Evolutionary conservation across 352 stramenopile species (phyloP).

Genomic region (Phytopythium aichiense): DNA sequence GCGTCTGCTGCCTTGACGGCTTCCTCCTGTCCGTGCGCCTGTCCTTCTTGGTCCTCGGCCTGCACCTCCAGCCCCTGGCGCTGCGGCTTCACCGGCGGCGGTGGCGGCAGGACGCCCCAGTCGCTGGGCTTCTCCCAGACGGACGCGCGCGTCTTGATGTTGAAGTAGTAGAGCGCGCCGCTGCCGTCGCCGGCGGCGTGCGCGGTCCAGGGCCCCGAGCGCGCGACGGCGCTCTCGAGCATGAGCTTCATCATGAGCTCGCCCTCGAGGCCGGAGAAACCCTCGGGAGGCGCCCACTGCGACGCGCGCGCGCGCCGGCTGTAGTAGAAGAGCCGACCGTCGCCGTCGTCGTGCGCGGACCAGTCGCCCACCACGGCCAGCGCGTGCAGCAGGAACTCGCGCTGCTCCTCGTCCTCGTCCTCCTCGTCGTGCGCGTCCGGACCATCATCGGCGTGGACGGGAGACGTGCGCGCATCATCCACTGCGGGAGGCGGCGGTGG

Average conservation of each 20-base stretch:
- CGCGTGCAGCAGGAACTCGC: constrained; percentile 45
- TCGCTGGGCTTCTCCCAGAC: constrained; percentile 67
- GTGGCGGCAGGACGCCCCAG: constrained; percentile 37
- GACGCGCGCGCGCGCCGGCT: constrained; percentile 39
- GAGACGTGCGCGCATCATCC: background rate
- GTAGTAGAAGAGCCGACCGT: constrained; percentile 79
- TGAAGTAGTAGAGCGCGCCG: constrained; percentile 80
- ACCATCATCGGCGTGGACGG: background rate
- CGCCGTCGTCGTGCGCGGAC: constrained; percentile 71
- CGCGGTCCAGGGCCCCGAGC: constrained; percentile 62
- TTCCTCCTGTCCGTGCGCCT: constrained; percentile 15
- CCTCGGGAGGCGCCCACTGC: constrained; percentile 50
- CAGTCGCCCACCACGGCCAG: constrained; percentile 53
- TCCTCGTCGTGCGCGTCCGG: background rate
- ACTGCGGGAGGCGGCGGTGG: background rate
- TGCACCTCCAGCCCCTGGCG: constrained; percentile 1
- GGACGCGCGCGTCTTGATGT: constrained; percentile 58
- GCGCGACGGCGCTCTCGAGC: constrained; percentile 62
- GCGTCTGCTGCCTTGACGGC: background rate
- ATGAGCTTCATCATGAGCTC: constrained; percentile 86
- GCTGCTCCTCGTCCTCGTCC: constrained; percentile 19
- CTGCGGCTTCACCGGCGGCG: constrained; percentile 10
- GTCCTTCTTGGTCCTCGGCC: constrained; percentile 18
- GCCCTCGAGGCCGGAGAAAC: constrained; percentile 46
- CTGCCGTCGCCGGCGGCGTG: constrained; percentile 70